phyloP scores from a whole-genome alignment of 768 basidiomycete species.

The Clitopilus passeckerianus region DNA sequence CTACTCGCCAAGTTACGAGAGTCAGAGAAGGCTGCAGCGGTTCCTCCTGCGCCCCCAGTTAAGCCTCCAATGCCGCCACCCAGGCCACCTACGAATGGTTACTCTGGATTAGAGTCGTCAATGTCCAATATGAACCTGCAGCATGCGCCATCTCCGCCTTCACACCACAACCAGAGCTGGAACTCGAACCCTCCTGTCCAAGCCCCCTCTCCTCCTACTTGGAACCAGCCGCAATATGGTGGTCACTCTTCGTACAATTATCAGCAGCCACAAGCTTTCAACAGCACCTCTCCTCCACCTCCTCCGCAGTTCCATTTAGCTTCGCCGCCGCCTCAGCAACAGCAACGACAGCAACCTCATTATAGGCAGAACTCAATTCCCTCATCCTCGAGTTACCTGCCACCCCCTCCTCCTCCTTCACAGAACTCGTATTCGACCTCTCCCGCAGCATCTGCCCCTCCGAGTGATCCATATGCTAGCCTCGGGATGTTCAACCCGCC shows the following conservation, averaged over 20 bases:
- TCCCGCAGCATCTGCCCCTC: constrained; percentile 13
- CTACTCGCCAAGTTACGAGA: constrained; percentile 68
- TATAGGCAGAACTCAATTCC: constrained; percentile 17
- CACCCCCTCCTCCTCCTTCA: constrained; percentile 25
- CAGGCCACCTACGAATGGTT: constrained; percentile 15
- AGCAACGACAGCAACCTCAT: constrained; percentile 14
- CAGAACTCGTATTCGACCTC: constrained; percentile 17
- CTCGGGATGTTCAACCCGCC: constrained; percentile 26
- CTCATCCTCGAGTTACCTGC: constrained; percentile 7
- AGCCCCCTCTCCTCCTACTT: constrained; percentile 8
- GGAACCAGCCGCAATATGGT: constrained; percentile 6
- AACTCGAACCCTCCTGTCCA: constrained; percentile 15
- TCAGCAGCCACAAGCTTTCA: constrained; percentile 12
- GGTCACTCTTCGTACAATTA: constrained; percentile 2
- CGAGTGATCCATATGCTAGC: constrained; percentile 31
- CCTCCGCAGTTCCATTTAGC: constrained; percentile 9
- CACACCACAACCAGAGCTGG: not conserved
- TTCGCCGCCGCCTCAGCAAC: constrained; percentile 15
- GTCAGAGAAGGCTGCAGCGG: constrained; percentile 50
- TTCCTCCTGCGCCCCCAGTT: constrained; percentile 40
- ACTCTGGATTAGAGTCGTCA: constrained; percentile 35
- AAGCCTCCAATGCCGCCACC: constrained; percentile 48
- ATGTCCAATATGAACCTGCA: constrained; percentile 56
- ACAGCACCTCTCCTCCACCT: constrained; percentile 6
- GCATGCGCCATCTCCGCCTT: constrained; percentile 19